Base-by-base conservation (phyloP, 2,329 filamentous ascomycete genomes). In the Fusarium coffeatum region DNA sequence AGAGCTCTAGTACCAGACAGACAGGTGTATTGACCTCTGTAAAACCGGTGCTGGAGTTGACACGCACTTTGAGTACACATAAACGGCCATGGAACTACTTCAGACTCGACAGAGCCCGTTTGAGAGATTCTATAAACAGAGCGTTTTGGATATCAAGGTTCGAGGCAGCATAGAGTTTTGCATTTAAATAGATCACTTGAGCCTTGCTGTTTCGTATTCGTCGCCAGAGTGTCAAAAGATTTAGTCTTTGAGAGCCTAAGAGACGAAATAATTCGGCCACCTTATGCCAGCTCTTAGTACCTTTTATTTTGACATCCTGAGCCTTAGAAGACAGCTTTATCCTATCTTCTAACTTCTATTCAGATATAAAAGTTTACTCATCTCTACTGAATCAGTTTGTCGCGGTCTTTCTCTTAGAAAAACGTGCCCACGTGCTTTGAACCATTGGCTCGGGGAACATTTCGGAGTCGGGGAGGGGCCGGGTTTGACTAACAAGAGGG, bases 381-480 rank as follows among this genome's bases (percentile, higher is more conserved):
- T 28, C 16, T 46, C 16, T 22, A 43, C 13, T 43, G 41, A 43
- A 43, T 22, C 20, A 43, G 41, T 28, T 18, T 27, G 27, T 49
- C 28, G n/a, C 22, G 12, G 18, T 25, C 27, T 34, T 23, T 47
- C 30, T 16, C 20, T 40, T 13, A 22, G 23, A 61, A 40, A 53
- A 43, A 34, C 18, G 25, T 55, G 60, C 72, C 75, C 74, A 77
- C 75, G 75, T 77, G 75, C 73, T 55, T 64, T 53, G 7, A 69
- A 71, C 59, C 41, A 64, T 74, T 73, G 74, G 73, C 65, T 67
- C 64, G 53, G 16, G 67, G 59, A 59, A 53, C 62, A 34, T 54
- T 27, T 40, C 42, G 37, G 55, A 55, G 45, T 42, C 25, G 23
- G 18, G 18, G 32, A 40, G 32, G 49, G 32, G 49, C 32, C 49